Conservation (phyloP, 148 eudicot species). For the Spergularia marina region DNA sequence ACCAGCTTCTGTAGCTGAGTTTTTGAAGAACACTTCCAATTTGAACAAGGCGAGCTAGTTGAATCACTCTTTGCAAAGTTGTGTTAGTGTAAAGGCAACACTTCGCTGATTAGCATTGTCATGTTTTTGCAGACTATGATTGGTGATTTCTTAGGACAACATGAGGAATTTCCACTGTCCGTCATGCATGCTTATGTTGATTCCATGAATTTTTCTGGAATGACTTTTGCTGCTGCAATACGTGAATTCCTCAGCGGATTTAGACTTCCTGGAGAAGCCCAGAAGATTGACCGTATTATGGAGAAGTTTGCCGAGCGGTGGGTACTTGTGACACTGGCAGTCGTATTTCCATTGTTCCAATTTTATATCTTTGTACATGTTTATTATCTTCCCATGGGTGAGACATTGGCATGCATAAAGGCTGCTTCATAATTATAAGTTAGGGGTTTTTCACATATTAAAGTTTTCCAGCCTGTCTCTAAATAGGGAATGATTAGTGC, state of each 20-base stretch:
- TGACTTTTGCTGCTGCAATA: conserved; percentile 86
- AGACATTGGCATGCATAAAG: background rate
- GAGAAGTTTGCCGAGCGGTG: conserved; percentile 99
- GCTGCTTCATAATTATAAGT: background rate
- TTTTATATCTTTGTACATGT: background rate
- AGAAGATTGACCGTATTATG: conserved; percentile 98
- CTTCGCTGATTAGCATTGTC: conserved; percentile 8
- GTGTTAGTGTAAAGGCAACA: background rate
- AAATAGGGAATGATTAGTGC: background rate
- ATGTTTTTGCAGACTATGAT: conserved; percentile 72
- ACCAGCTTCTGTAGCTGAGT: conserved; percentile 84
- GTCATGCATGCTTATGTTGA: conserved; percentile 99
- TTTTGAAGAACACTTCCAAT: conserved; percentile 69
- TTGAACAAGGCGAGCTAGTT: conserved; percentile 66
- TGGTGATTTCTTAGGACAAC: conserved; percentile 98
- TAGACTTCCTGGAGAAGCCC: conserved; percentile 99
- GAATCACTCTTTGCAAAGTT: background rate
- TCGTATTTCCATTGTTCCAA: background rate
- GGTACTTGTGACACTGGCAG: conserved; percentile 24
- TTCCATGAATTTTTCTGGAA: conserved; percentile 80
- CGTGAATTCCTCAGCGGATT: conserved; percentile 91
- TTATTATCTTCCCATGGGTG: background rate
- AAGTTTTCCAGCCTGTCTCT: no score
- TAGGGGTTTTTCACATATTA: no score
- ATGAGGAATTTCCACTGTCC: conserved; percentile 90